Base-by-base conservation (phyloP, 352 stramenopile species). In the Globisporangium radiosum region DNA sequence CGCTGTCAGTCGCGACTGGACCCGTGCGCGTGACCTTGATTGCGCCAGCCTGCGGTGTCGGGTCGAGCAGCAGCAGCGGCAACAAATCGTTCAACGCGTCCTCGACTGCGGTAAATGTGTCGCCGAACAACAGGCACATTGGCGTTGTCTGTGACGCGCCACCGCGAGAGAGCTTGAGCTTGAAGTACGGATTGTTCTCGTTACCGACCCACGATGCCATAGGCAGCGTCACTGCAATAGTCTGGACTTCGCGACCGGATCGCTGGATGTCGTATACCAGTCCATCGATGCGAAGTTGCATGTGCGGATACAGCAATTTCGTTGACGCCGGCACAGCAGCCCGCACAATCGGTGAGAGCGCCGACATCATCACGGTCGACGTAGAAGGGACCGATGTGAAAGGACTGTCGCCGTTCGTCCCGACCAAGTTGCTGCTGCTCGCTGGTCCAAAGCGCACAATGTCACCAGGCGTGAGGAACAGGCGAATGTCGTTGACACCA, bases 181-280 rank as follows among this genome's bases (percentile, higher is more conserved):
- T 62, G 33, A 79, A 92, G 43, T 58, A 76, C 19, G 48, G 1
- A 0, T 17, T 43, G 25, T 33, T 59, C 39, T 69, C 38, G 6
- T 44, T 48, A 1, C 56, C 52, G 9, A 60, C 49, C 70, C 70
- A 87, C 11, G 62, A 71, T 0, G 17, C 56, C 4, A 54, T 59
- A 3, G 70, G 73, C 5, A 79, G 66, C 2, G 73, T 72, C 10
- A 78, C 73, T 0, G 74, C 72, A 6, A 94, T 43, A 0, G 69
- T 91, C 57, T 98, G 94, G 11, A 98, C 72, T 68, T 98, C 95
- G 38, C 89, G 73, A 7, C 95, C 92, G 4, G 93, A 97, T 36
- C 81, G 87, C 44, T 87, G 65, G 0, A 99, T 71, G 0, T 72
- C 71, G 64, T 98, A 98, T 4, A 69, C 71, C 33, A 95, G 74